These are phyloP conservation scores for Drechslerella dactyloides DNA, from an alignment of 2,329 filamentous ascomycete species.

Conservation along the genomic window DNA sequence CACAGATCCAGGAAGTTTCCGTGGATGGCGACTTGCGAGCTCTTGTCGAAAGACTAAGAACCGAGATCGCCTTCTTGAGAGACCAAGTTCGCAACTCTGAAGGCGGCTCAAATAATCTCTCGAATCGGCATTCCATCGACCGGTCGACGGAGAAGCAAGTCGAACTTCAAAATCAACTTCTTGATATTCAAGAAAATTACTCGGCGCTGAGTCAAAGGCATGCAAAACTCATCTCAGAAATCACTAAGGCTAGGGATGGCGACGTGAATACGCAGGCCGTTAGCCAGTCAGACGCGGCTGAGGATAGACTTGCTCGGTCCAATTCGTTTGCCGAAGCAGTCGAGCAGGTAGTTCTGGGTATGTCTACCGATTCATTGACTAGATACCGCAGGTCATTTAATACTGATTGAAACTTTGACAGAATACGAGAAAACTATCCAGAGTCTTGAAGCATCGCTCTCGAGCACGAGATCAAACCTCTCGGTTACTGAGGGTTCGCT, in stretches of 20 bases:
- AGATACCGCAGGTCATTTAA: not conserved
- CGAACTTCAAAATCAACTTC: conserved; percentile 89
- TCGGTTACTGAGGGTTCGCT: conserved; percentile 84
- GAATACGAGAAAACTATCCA: conserved; percentile 99
- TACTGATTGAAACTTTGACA: conserved; percentile 16
- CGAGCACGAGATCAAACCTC: conserved; percentile 81
- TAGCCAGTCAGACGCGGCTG: conserved; percentile 71
- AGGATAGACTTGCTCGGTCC: conserved; percentile 88
- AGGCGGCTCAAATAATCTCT: conserved; percentile 69
- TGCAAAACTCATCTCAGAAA: conserved; percentile 91
- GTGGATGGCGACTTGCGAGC: conserved; percentile 95
- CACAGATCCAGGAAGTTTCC: conserved; percentile 84
- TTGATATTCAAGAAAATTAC: conserved; percentile 95
- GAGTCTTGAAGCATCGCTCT: conserved; percentile 85
- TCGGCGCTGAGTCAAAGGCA: conserved; percentile 87
- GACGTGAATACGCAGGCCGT: conserved; percentile 68
- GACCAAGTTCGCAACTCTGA: conserved; percentile 92
- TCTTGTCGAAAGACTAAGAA: conserved; percentile 88
- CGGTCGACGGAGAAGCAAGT: conserved; percentile 82
- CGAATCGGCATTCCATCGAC: conserved; percentile 61
- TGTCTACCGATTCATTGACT: not conserved
- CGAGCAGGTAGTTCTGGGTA: conserved; percentile 80
- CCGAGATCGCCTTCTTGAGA: conserved; percentile 89
- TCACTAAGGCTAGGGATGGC: conserved; percentile 81
- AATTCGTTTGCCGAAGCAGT: conserved; percentile 96